Percentiles rank a stretch among this genome's conserved stretches.
These are phyloP conservation scores for Draba incana DNA, from an alignment of 345 rosid genomes.

Conservation along the genomic window DNA sequence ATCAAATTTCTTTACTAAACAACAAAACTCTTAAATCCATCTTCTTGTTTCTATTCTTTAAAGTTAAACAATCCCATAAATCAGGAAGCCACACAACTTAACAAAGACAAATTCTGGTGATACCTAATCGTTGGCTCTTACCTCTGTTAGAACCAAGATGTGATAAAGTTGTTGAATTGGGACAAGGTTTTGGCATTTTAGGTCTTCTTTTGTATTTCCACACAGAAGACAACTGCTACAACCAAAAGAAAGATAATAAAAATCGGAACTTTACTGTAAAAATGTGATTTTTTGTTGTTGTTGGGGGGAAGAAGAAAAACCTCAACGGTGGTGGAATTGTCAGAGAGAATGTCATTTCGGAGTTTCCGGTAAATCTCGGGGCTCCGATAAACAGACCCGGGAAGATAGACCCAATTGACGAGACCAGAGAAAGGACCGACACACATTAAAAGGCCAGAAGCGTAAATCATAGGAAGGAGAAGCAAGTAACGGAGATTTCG, in stretches of 20 bases:
- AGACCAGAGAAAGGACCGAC: constrained; percentile 78
- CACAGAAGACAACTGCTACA: constrained; percentile 64
- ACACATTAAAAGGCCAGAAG: constrained; percentile 77
- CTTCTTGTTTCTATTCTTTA: neutral
- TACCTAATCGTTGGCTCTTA: constrained; percentile 28
- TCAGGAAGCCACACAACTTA: constrained; percentile 23
- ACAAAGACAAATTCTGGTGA: neutral
- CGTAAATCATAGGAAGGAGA: constrained; percentile 64
- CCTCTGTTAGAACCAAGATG: constrained; percentile 50
- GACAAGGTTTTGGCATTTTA: constrained; percentile 79
- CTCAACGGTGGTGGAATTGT: constrained; percentile 70
- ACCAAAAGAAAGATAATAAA: constrained; percentile 4
- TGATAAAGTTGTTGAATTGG: constrained; percentile 49
- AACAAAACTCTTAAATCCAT: neutral
- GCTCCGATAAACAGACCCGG: constrained; percentile 86
- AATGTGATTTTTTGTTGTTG: neutral
- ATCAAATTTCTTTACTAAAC: neutral
- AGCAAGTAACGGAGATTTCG: constrained; percentile 63
- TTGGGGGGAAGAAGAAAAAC: constrained; percentile 37
- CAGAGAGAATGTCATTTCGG: constrained; percentile 68
- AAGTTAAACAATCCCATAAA: neutral
- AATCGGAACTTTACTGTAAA: neutral
- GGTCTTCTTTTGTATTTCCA: constrained; percentile 77
- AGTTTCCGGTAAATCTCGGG: constrained; percentile 67
- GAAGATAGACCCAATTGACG: constrained; percentile 50